Evolutionary conservation across 768 basidiomycete genomes (phyloP).

Genomic region (Tylopilus sp.): DNA sequence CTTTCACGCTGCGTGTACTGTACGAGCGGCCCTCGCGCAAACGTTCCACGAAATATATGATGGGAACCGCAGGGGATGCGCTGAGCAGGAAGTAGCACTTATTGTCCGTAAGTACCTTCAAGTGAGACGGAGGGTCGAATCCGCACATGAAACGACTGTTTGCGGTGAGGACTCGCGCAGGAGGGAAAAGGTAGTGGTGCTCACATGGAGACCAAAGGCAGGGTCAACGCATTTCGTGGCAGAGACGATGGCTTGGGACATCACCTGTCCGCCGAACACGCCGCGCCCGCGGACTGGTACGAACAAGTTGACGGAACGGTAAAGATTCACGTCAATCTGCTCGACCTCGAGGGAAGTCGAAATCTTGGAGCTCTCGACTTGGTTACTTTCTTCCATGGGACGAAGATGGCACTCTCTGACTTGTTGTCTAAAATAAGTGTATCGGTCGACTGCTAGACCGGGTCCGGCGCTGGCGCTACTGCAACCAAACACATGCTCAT

Average conservation of each 20-base stretch:
- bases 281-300: constrained; percentile 61
- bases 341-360: constrained; percentile 77
- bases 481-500: constrained; percentile 33
- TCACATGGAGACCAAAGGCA: constrained; percentile 67
- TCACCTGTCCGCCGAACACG: constrained; percentile 88
- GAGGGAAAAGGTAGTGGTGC: constrained; percentile 24
- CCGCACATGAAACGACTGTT: constrained; percentile 69
- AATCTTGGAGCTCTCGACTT: constrained; percentile 64
- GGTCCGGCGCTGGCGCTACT: too few relatives aligned
- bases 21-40: constrained; percentile 75
- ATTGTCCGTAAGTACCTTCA: constrained; percentile 4
- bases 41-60: constrained; percentile 75
- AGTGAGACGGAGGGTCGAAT: not conserved
- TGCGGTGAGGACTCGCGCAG: not conserved
- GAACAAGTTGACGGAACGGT: constrained; percentile 72
- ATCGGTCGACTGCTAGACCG: too few relatives aligned
- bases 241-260: constrained; percentile 80
- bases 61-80: constrained; percentile 68
- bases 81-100: constrained; percentile 82
- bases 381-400: constrained; percentile 42
- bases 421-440: too few relatives aligned
- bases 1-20: constrained; percentile 60
- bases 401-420: too few relatives aligned
- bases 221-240: constrained; percentile 73
- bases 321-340: constrained; percentile 70